A percentile compares a stretch with the other conserved stretches of the same genome.
phyloP scores from a whole-genome alignment of 345 rosid species.

The Gossypium rotundifolium region DNA sequence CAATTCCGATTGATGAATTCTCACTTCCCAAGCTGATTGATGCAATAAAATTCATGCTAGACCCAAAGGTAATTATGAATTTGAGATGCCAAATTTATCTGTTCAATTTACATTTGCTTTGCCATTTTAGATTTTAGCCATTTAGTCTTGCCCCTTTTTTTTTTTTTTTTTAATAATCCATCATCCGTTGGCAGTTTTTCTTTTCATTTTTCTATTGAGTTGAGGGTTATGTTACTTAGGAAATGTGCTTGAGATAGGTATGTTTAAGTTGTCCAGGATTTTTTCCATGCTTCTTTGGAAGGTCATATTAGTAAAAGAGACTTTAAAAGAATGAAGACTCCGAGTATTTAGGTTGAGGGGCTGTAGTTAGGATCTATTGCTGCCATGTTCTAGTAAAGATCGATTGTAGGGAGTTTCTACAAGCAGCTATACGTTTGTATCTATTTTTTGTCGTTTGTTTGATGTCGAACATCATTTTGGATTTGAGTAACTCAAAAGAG shows the following conservation, averaged over 20 bases:
- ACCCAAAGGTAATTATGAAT: constrained; percentile 40
- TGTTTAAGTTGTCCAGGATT: neutral
- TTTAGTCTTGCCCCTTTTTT: neutral
- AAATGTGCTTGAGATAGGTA: neutral
- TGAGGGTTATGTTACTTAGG: neutral
- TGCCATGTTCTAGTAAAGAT: neutral
- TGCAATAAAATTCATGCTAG: constrained; percentile 68
- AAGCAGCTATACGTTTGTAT: no score
- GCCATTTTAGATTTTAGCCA: neutral
- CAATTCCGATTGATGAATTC: constrained; percentile 88
- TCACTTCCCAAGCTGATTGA: constrained; percentile 67
- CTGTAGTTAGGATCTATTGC: neutral
- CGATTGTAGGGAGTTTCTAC: no score
- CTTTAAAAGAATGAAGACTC: neutral
- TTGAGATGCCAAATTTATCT: neutral
- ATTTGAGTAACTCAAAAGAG: neutral
- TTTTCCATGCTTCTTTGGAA: neutral
- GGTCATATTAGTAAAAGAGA: neutral
- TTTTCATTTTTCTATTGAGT: neutral
- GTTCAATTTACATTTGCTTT: neutral
- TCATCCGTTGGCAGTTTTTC: neutral
- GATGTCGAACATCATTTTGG: no score
- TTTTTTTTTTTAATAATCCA: neutral
- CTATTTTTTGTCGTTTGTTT: neutral
- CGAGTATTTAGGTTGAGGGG: neutral